Base-by-base conservation (phyloP, 2,329 filamentous ascomycete genomes). In the Diaporthe humulicola region DNA sequence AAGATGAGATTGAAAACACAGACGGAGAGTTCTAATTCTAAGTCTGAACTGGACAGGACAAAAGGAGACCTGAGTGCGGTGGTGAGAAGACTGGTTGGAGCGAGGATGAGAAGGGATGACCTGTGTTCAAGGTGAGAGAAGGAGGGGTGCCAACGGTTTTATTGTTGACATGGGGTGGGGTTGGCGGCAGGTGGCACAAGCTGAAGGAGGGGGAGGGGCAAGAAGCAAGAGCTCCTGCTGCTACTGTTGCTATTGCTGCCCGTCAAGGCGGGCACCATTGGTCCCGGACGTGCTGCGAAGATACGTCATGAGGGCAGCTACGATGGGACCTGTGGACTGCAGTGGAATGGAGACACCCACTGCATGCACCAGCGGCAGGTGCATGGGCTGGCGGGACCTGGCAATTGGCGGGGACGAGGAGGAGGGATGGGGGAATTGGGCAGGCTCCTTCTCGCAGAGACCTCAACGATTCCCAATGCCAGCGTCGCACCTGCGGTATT, bases 11-110 rank as follows among this genome's bases (percentile, higher is more conserved):
- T 42, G 10, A 57, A 57, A 70, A 58, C 25, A 30, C 28, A 73
- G 71, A 74, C 72, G 52, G 52, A 61, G 38, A 42, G 52, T 33
- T 74, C 74, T 71, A 67, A 67, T 66, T 70, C 61, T 75, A 67
- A 61, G 9, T 33, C 38, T 45, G 36, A 61, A 57, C 45, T 54
- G 54, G 6, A 66, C 30, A 54, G 48, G 66, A 64, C 50, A 33
- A 54, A 58, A 61, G n/a, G 54, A 71, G 69, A 70, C 56, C 33
- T 33, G 42, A 45, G 25, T 50, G 17, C 9, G 19, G 17, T 30
- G 25, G 30, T 50, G 71, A 58, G 17, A 56, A 45, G 52, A 67
- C 9, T 66, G 45, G 40, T 25, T 19, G 56, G 50, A 17, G 54
- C 10, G n/a, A 19, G 45, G 30, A 33, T 42, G 25, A 22, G 25